These are phyloP conservation scores for Nicotiana rustica DNA, from an alignment of 305 asterid species.

Conservation along the genomic window DNA sequence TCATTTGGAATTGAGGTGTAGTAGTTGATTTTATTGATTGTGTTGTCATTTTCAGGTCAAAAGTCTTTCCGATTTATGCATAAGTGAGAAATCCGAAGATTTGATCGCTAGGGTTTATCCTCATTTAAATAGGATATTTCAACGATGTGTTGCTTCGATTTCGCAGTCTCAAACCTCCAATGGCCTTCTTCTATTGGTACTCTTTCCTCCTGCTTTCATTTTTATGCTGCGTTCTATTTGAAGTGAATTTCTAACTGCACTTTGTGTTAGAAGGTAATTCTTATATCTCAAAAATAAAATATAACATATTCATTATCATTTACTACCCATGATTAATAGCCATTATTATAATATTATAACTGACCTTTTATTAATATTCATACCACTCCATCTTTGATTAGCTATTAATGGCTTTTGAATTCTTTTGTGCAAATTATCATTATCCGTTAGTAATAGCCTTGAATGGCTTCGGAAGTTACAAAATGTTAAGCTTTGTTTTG, in stretches of 20 bases:
- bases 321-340: too few relatives aligned
- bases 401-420: too few relatives aligned
- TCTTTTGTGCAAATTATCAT: too few relatives aligned
- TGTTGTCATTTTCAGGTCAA: constrained; percentile 58
- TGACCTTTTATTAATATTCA: too few relatives aligned
- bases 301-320: too few relatives aligned
- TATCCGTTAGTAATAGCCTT: too few relatives aligned
- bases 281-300: too few relatives aligned
- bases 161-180: constrained; percentile 77
- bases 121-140: constrained; percentile 79
- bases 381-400: too few relatives aligned
- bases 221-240: neutral
- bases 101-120: constrained; percentile 86
- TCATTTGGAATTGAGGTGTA: constrained; percentile 5
- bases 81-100: constrained; percentile 77
- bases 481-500: too few relatives aligned
- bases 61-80: constrained; percentile 74
- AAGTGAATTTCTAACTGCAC: constrained; percentile 3
- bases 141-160: constrained; percentile 75
- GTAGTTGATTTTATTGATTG: neutral
- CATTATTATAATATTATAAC: too few relatives aligned
- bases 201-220: neutral
- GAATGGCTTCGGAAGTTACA: too few relatives aligned
- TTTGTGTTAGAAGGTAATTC: neutral
- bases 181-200: constrained; percentile 81